Base-by-base conservation (phyloP, 2,329 filamentous ascomycete genomes). In the Diaporthe longicolla region DNA sequence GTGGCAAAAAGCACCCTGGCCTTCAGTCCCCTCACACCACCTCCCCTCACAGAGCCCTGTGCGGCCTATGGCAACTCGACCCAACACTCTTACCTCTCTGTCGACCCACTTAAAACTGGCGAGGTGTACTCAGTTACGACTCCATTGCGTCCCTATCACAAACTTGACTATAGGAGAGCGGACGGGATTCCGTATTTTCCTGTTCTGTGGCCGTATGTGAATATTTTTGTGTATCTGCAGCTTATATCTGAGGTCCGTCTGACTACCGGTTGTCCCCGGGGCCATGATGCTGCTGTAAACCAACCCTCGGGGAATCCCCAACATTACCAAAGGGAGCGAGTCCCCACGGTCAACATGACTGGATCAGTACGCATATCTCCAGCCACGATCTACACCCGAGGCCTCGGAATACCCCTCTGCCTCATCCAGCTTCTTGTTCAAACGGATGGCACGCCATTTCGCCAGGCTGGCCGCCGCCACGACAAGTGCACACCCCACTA, bases 371-470 rank as follows among this genome's bases (percentile, higher is more conserved):
- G 21, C 55, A 59, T 59, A 59, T 59, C 32, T 59, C 55, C 55
- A 59, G 13, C 32, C 55, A 10, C 21, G 19, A 15, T 59, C 32
- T 11, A 40, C 19, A 40, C 32, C 35, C 9, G 55, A 59, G 19
- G 10, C 5, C 21, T 24, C 10, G 10, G 10, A 40, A 59, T 59
- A 59, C 2, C 55, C 32, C 55, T 58, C 29, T 35, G 32, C 55
- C 17, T 58, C 55, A 35, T 37, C 55, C 55, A 58, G 55, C 55
- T 58, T 58, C 55, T 58, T 58, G 21, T 58, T 58, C 55, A 58
- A 37, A 10, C 55, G 55, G 19, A 58, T 58, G 4, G 32, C 55
- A 13, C 32, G 55, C 29, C 55, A 58, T 24, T 15, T 58, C 19
- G 55, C 55, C 19, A 58, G 19, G 29, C 55, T n/a, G 19, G 29